Evolutionary conservation across 2,329 filamentous ascomycete species (phyloP).

Genomic region (Ophiostoma populinum): DNA sequence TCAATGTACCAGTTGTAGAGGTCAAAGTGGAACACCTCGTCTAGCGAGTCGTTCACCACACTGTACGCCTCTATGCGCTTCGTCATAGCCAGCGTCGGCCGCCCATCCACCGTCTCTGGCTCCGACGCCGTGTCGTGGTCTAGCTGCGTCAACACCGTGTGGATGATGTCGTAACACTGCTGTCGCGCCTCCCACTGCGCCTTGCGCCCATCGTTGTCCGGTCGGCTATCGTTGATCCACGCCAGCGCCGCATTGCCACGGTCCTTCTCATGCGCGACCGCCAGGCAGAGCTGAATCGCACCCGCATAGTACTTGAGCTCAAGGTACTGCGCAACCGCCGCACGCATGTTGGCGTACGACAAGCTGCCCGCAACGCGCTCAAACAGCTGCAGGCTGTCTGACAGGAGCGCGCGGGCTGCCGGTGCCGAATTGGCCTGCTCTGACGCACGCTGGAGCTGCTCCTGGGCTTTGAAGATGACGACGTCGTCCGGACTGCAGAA

Average conservation of each 20-base stretch:
- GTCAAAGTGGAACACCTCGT: slow-evolving; percentile 89
- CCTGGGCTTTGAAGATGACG: slow-evolving; percentile 94
- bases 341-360: slow-evolving; percentile 61
- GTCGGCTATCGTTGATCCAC: slow-evolving; percentile 76
- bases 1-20: slow-evolving; percentile 96
- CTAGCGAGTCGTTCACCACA: slow-evolving; percentile 72
- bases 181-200: slow-evolving; percentile 53
- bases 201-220: slow-evolving; percentile 50
- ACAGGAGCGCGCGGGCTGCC: slow-evolving; percentile 59
- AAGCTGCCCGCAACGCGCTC: slow-evolving; percentile 74
- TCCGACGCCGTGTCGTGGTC: slow-evolving; percentile 53
- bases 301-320: slow-evolving; percentile 79
- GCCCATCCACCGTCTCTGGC: slow-evolving; percentile 61
- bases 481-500: slow-evolving; percentile 98
- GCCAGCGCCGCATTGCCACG: slow-evolving; percentile 69
- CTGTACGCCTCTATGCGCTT: slow-evolving; percentile 78
- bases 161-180: slow-evolving; percentile 73
- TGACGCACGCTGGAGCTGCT: slow-evolving; percentile 75
- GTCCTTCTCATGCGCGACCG: slow-evolving; percentile 70
- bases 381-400: slow-evolving; percentile 79
- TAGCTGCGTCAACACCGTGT: slow-evolving; percentile 60
- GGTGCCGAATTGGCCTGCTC: slow-evolving; percentile 64
- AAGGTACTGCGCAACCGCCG: slow-evolving; percentile 64
- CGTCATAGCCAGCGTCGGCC: slow-evolving; percentile 55
- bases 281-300: slow-evolving; percentile 72